phyloP scores from a whole-genome alignment of 2,329 filamentous ascomycete genomes.

The Nigrograna mackinnonii region DNA sequence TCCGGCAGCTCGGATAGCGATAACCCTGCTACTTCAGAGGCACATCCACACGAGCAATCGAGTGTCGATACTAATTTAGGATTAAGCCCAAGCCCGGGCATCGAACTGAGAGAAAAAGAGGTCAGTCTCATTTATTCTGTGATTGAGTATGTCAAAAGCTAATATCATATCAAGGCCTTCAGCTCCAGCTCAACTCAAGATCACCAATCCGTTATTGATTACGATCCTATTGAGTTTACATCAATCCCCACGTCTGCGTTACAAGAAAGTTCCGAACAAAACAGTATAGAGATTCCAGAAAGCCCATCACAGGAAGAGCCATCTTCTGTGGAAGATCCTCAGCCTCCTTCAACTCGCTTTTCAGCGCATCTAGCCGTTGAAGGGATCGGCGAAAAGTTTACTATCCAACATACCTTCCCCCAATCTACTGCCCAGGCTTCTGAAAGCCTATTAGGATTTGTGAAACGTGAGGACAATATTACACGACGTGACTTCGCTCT shows the following conservation, averaged over 20 bases:
- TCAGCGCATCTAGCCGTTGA: background rate
- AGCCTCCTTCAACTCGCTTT: background rate
- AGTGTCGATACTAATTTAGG: no score
- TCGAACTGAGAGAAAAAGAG: no score
- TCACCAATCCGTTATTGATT: background rate
- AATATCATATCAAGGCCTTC: background rate
- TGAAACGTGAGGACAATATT: background rate
- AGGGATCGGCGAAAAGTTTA: no score
- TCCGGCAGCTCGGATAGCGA: background rate
- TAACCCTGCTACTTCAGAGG: no score
- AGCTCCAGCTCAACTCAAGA: background rate
- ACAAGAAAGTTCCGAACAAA: background rate
- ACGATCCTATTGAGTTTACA: background rate
- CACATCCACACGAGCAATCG: no score
- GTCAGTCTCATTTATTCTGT: background rate
- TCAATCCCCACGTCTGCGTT: background rate
- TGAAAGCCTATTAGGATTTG: no score
- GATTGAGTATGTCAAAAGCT: background rate
- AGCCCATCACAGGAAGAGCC: conserved; percentile 2
- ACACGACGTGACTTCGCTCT: background rate
- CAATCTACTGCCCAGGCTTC: no score
- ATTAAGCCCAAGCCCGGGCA: no score
- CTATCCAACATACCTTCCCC: no score
- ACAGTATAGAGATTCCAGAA: conserved; percentile 2
- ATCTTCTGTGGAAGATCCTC: background rate